These are phyloP conservation scores for Suillus subaureus DNA, from an alignment of 768 basidiomycete species.

Conservation along the genomic window DNA sequence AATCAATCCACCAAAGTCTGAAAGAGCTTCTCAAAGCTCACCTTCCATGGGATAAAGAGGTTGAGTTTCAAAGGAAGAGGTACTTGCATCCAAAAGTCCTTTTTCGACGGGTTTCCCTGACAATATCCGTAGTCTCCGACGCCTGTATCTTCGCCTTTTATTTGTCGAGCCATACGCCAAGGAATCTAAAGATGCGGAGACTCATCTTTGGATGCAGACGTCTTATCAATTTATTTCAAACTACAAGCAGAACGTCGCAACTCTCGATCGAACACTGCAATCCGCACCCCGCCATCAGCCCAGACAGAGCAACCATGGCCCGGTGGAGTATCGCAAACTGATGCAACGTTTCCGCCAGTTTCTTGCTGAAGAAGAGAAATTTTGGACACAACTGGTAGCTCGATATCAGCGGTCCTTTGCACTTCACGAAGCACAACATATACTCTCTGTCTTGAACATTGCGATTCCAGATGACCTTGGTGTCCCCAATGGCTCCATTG, in stretches of 20 bases:
- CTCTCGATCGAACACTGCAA: slow-evolving; percentile 62
- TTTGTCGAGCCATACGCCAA: slow-evolving; percentile 68
- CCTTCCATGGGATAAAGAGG: slow-evolving; percentile 82
- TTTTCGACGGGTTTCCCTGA: slow-evolving; percentile 12
- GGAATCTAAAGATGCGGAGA: slow-evolving; percentile 80
- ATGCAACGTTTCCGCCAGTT: slow-evolving; percentile 89
- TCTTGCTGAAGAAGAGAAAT: slow-evolving; percentile 86
- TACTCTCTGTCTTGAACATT: slow-evolving; percentile 62
- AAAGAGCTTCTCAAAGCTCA: slow-evolving; percentile 75
- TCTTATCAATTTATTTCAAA: slow-evolving; percentile 82
- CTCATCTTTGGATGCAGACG: slow-evolving; percentile 91
- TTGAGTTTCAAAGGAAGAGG: slow-evolving; percentile 88
- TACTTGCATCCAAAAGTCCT: slow-evolving; percentile 42
- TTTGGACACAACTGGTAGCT: slow-evolving; percentile 82
- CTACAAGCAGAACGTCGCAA: slow-evolving; percentile 76
- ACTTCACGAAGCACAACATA: slow-evolving; percentile 63
- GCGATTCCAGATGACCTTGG: slow-evolving; percentile 40
- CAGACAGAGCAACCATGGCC: slow-evolving; percentile 49
- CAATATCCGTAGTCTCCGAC: slow-evolving; percentile 56
- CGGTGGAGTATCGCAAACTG: slow-evolving; percentile 84
- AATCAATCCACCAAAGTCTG: slow-evolving; percentile 68
- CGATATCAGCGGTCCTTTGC: slow-evolving; percentile 74
- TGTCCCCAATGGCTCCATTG: slow-evolving; percentile 22
- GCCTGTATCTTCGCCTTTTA: slow-evolving; percentile 68
- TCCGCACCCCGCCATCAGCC: slow-evolving; percentile 39